These are phyloP conservation scores for Dendrobium catenatum DNA, from an alignment of 106 monocot genomes.

Conservation along the genomic window DNA sequence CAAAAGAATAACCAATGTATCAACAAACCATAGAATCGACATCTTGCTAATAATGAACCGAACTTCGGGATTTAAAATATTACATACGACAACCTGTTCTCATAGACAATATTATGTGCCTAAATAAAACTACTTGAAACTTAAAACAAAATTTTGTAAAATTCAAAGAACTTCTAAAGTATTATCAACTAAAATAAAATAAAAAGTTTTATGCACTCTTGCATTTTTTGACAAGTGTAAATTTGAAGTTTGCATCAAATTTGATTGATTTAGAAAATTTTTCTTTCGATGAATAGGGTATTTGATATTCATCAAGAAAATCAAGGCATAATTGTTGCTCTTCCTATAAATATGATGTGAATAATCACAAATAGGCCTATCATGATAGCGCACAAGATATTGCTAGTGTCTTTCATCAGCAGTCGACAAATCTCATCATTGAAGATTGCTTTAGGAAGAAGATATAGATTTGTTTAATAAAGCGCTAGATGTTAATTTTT, in stretches of 20 bases:
- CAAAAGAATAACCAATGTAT: not conserved
- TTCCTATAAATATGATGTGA: not conserved
- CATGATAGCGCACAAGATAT: not conserved
- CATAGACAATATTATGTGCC: not conserved
- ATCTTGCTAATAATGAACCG: not conserved
- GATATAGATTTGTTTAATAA: not conserved
- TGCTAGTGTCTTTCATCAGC: not conserved
- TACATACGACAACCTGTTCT: not conserved
- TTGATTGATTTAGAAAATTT: not conserved
- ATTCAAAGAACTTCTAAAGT: not conserved
- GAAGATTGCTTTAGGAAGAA: not conserved
- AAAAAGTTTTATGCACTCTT: not conserved
- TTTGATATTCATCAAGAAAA: not conserved
- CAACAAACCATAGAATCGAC: not conserved
- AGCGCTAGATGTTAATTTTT: no score
- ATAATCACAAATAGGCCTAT: not conserved
- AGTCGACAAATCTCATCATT: not conserved
- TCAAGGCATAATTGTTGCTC: not conserved
- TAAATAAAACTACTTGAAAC: not conserved
- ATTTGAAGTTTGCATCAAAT: not conserved
- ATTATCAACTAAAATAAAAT: not conserved
- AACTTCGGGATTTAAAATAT: no score
- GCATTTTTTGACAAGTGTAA: not conserved
- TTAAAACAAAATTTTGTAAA: not conserved
- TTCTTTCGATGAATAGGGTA: not conserved